Conservation (phyloP, 441 rosid species). For the Erodium chrysanthum region DNA sequence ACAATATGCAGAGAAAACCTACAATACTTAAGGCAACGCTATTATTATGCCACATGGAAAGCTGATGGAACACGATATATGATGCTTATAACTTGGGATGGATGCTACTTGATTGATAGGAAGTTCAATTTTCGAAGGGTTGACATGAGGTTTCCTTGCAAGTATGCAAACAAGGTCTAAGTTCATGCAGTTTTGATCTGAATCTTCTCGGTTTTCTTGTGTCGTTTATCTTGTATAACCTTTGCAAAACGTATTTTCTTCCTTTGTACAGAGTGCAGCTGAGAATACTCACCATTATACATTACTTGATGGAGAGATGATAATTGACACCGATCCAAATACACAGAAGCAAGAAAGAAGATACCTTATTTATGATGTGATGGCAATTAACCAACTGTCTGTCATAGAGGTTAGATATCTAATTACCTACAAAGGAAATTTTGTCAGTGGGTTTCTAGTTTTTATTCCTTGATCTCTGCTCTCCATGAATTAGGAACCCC, state of each 20-base stretch:
- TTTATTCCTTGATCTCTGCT: neutral
- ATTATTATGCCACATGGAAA: slow-evolving; percentile 99
- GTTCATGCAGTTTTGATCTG: slow-evolving; percentile 17
- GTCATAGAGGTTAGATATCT: slow-evolving; percentile 65
- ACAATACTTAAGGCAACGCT: slow-evolving; percentile 86
- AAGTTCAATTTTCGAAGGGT: slow-evolving; percentile 84
- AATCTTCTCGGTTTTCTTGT: slow-evolving; percentile 9
- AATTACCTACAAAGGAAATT: neutral
- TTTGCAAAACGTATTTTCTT: slow-evolving; percentile 2
- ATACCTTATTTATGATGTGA: slow-evolving; percentile 93
- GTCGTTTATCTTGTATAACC: slow-evolving; percentile 11
- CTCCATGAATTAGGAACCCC: neutral
- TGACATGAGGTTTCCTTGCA: slow-evolving; percentile 94
- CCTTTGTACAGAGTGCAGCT: slow-evolving; percentile 46
- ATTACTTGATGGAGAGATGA: slow-evolving; percentile 97
- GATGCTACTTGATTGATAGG: slow-evolving; percentile 84
- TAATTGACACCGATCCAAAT: slow-evolving; percentile 89
- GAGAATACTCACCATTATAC: slow-evolving; percentile 81
- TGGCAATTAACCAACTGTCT: slow-evolving; percentile 68
- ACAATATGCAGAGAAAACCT: slow-evolving; percentile 63
- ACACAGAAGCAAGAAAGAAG: slow-evolving; percentile 90
- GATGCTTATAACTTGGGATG: slow-evolving; percentile 89
- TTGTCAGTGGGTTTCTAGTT: neutral
- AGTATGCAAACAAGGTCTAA: slow-evolving; percentile 57
- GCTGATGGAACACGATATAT: slow-evolving; percentile 98